A percentile compares a stretch with the other conserved stretches of the same genome.
Conservation (phyloP, 2,329 filamentous ascomycete species). For the Zymoseptoria tritici region DNA sequence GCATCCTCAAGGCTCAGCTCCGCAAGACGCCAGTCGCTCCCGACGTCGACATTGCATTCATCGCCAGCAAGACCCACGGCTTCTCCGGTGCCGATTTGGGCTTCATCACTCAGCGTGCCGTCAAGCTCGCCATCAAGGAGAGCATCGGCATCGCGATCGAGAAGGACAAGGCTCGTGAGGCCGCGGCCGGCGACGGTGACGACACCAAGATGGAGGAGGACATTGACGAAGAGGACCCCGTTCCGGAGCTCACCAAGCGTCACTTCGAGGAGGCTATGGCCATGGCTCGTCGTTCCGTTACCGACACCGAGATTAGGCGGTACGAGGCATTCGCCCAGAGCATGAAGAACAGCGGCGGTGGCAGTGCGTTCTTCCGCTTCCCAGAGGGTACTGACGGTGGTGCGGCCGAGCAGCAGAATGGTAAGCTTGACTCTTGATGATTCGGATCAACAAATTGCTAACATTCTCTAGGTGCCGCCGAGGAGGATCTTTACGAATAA, state of each 20-base stretch:
- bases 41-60: constrained; percentile 84
- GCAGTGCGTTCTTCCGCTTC: constrained; percentile 93
- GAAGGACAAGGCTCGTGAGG: constrained; percentile 81
- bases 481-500: constrained; percentile 96
- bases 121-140: constrained; percentile 99
- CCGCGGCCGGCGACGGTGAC: constrained; percentile 53
- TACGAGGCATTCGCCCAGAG: constrained; percentile 98
- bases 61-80: constrained; percentile 93
- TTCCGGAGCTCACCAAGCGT: constrained; percentile 88
- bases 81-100: constrained; percentile 99
- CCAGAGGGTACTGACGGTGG: constrained; percentile 51
- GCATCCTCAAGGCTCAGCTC: constrained; percentile 91
- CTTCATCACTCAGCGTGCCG: constrained; percentile 96
- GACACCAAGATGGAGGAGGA: constrained; percentile 75
- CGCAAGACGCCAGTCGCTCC: constrained; percentile 90
- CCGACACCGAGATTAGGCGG: constrained; percentile 91
- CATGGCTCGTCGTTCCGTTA: constrained; percentile 85
- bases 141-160: constrained; percentile 84
- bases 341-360: constrained; percentile 96
- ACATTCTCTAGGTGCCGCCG: constrained; percentile 64
- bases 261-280: constrained; percentile 99
- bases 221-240: constrained; percentile 73
- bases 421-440: constrained; percentile 18
- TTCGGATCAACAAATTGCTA: constrained; percentile 2
- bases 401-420: constrained; percentile 31